phyloP scores from a whole-genome alignment of 495 filamentous ascomycete species.

The Aspergillus egyptiacus region DNA sequence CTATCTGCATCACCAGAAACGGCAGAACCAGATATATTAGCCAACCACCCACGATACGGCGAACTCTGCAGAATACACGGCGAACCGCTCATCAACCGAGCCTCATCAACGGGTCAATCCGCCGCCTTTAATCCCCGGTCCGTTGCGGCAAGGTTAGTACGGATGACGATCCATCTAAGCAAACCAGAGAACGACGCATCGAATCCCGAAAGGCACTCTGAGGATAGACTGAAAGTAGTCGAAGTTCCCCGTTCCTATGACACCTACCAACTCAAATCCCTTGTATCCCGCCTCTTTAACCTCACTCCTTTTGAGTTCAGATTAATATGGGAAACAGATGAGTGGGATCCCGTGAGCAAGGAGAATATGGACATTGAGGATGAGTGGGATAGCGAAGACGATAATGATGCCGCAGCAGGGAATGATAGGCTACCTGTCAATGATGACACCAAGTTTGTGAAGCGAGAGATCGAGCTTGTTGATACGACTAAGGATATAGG shows the following conservation, averaged over 20 bases:
- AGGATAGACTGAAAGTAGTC: conserved; percentile 24
- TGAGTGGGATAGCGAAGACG: conserved; percentile 55
- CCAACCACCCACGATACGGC: conserved; percentile 60
- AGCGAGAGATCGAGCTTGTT: conserved; percentile 72
- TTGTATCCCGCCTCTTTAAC: conserved; percentile 65
- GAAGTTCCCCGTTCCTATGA: conserved; percentile 70
- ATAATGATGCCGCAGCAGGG: conserved; percentile 26
- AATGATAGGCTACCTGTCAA: background rate
- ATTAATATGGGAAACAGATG: conserved; percentile 75
- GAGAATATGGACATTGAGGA: conserved; percentile 53
- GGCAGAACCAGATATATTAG: conserved; percentile 48
- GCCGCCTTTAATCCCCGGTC: conserved; percentile 51
- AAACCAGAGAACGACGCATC: background rate
- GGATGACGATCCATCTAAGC: conserved; percentile 49
- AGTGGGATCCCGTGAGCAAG: conserved; percentile 67
- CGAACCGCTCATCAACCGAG: conserved; percentile 50
- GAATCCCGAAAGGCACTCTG: background rate
- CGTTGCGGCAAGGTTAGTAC: conserved; percentile 69
- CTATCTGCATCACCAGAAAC: conserved; percentile 54
- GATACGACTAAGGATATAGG: conserved; percentile 77
- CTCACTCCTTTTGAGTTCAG: conserved; percentile 56
- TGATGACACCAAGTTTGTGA: conserved; percentile 50
- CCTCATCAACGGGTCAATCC: conserved; percentile 13
- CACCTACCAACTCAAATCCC: conserved; percentile 73
- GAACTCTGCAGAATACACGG: conserved; percentile 71